Percentiles rank a stretch among this genome's conserved stretches.
Evolutionary conservation across 257 asterid genomes (phyloP).

Genomic region (Solanum pinnatisectum): DNA sequence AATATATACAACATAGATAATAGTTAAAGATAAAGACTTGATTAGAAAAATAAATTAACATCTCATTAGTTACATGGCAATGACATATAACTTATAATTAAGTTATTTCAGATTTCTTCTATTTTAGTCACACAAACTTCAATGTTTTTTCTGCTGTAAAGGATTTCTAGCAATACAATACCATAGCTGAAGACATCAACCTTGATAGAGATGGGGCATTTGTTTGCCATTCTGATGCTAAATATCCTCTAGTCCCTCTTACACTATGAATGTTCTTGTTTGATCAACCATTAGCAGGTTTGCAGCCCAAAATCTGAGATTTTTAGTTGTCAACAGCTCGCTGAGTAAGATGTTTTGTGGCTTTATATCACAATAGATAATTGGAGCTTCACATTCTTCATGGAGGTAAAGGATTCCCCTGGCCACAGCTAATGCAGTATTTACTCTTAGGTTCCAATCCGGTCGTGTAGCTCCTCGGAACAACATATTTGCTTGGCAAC

Average conservation of each 20-base stretch:
- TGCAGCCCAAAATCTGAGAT: constrained; percentile 10
- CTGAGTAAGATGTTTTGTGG: constrained; percentile 15
- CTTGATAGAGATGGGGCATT: constrained; percentile 7
- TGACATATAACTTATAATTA: no score
- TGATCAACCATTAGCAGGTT: constrained; percentile 18
- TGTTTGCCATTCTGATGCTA: constrained; percentile 16
- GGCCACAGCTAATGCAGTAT: constrained; percentile 7
- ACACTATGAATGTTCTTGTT: constrained; percentile 8
- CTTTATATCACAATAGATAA: constrained; percentile 13
- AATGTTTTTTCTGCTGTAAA: constrained; percentile 3
- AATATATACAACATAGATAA: no score
- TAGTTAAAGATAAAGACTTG: no score
- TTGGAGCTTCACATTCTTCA: constrained; percentile 16
- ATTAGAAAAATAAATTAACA: no score
- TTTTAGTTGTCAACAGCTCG: constrained; percentile 3
- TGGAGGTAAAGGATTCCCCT: constrained; percentile 18
- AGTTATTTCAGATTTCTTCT: neutral
- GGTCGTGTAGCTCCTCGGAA: neutral
- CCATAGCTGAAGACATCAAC: constrained; percentile 15
- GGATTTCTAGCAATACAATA: constrained; percentile 9
- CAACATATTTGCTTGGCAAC: constrained; percentile 7
- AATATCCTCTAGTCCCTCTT: constrained; percentile 13
- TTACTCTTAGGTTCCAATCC: constrained; percentile 1
- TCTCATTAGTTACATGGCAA: no score
- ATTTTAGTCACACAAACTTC: neutral